Conservation (phyloP, 2,329 filamentous ascomycete species). For the Blastomyces silverae region DNA sequence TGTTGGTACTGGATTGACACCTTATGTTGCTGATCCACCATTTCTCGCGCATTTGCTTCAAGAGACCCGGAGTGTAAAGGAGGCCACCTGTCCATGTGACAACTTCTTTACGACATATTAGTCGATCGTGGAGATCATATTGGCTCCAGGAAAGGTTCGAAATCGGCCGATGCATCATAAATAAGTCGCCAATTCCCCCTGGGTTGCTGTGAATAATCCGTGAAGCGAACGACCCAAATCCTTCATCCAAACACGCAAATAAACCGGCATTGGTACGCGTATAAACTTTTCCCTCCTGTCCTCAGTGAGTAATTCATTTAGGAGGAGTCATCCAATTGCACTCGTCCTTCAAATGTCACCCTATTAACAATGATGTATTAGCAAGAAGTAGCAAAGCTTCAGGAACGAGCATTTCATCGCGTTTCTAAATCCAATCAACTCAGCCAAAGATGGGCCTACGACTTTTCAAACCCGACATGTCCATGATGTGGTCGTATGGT, state of each 20-base stretch:
- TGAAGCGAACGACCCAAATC: background rate
- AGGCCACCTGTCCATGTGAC: conserved; percentile 10
- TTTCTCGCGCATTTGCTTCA: background rate
- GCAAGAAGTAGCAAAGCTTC: conserved; percentile 7
- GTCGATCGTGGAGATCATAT: conserved; percentile 15
- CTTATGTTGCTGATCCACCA: conserved; percentile 4
- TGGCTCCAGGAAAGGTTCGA: background rate
- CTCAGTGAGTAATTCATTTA: background rate
- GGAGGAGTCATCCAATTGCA: background rate
- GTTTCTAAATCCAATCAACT: background rate
- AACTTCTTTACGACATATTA: conserved; percentile 11
- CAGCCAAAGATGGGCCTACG: background rate
- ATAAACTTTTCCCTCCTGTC: background rate
- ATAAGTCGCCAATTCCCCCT: conserved; percentile 2
- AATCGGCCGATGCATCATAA: background rate
- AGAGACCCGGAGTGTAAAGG: background rate
- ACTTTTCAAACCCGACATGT: background rate
- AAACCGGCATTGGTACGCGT: background rate
- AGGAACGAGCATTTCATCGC: background rate
- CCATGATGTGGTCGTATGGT: background rate
- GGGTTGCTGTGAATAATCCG: background rate
- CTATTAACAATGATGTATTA: background rate
- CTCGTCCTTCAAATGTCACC: background rate
- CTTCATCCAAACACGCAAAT: background rate
- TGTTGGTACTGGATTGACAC: background rate